A percentile compares a stretch with the other conserved stretches of the same genome.
phyloP scores from a whole-genome alignment of 2,329 filamentous ascomycete species.

The Hysterium pulicare region DNA sequence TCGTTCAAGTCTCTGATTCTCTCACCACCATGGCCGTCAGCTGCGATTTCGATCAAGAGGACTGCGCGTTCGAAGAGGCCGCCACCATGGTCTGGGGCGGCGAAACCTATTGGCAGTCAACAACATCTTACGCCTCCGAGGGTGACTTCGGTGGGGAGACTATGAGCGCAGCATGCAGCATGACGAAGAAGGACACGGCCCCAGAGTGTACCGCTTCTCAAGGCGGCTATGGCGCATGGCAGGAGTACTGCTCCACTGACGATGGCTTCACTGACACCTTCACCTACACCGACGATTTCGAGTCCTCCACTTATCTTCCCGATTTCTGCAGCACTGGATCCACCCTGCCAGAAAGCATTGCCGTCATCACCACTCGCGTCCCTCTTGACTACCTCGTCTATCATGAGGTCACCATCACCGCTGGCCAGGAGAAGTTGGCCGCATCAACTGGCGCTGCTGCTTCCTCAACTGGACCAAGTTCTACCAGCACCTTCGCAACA shows the following conservation, averaged over 20 bases:
- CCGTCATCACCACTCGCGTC: not conserved
- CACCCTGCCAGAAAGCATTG: not conserved
- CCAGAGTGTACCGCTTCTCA: not conserved
- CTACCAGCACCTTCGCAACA: not conserved
- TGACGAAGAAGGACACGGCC: not conserved
- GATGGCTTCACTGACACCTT: not conserved
- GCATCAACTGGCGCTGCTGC: not conserved
- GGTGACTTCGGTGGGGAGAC: not conserved
- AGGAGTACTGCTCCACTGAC: not conserved
- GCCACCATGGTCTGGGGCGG: not conserved
- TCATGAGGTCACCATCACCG: not conserved
- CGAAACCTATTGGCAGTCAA: not conserved
- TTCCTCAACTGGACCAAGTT: not conserved
- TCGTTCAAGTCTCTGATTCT: not conserved
- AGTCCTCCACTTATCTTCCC: not conserved
- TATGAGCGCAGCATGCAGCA: not conserved
- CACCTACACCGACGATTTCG: not conserved
- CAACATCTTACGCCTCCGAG: not conserved
- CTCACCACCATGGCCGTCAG: not conserved
- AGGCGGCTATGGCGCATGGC: too few species aligned
- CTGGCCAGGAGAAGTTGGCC: not conserved
- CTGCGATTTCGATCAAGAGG: not conserved
- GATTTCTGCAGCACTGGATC: not conserved
- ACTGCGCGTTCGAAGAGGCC: not conserved
- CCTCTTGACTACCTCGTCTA: not conserved